These are phyloP conservation scores for Pyricularia sp. DNA, from an alignment of 2,329 filamentous ascomycete species.

Conservation along the genomic window DNA sequence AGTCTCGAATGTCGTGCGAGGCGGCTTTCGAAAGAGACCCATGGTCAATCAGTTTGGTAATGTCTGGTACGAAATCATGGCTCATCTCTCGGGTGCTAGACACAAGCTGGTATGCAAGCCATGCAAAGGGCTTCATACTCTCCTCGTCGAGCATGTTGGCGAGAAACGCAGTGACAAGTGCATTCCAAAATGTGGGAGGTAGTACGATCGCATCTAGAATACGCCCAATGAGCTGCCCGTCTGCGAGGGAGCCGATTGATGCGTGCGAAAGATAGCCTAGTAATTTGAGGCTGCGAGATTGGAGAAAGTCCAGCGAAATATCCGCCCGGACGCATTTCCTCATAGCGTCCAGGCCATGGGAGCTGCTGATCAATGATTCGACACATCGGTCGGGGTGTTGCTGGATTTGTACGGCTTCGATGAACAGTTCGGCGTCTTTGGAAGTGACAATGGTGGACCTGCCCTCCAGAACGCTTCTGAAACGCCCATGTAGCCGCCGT, in stretches of 20 bases:
- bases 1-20: constrained; percentile 16
- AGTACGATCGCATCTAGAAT: constrained; percentile 36
- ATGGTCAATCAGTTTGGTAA: constrained; percentile 13
- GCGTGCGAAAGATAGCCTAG: constrained; percentile 29
- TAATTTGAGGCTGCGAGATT: constrained; percentile 20
- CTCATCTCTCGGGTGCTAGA: constrained; percentile 18
- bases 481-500: constrained; percentile 2
- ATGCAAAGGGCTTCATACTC: constrained; percentile 30
- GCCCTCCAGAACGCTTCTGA: constrained; percentile 11
- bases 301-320: constrained; percentile 20
- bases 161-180: constrained; percentile 25
- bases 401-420: constrained; percentile 17
- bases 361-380: constrained; percentile 18
- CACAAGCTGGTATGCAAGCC: constrained; percentile 39
- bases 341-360: constrained; percentile 17
- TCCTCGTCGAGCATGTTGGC: constrained; percentile 20
- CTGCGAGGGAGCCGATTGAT: constrained; percentile 34
- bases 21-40: constrained; percentile 9
- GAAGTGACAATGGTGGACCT: constrained; percentile 12
- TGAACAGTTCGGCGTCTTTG: constrained; percentile 18
- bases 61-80: constrained; percentile 13
- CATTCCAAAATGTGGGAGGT: constrained; percentile 46
- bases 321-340: constrained; percentile 15
- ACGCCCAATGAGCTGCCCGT: constrained; percentile 37
- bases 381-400: constrained; percentile 14